Base-by-base conservation (phyloP, 1,284 basidiomycete genomes). In the Cerrena zonata region DNA sequence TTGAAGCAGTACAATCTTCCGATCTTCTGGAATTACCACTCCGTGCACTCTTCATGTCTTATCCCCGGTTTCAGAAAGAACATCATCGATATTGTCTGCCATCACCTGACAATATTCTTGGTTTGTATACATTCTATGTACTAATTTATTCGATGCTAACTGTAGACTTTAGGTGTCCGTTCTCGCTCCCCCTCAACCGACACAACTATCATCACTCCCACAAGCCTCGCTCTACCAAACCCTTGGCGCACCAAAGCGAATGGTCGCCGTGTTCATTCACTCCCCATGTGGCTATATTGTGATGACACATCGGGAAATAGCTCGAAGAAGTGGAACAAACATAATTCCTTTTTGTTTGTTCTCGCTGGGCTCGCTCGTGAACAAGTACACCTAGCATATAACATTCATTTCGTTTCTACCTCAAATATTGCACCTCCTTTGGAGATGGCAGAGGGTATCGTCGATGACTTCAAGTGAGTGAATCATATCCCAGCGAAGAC, bases 301-400 rank as follows among this genome's bases (percentile, higher is more conserved):
- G 70, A 75, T 44, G 70, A 76, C 51, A 74, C 70, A 0, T 75
- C 71, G 0, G 73, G 72, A 0, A 75, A 76, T 53, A 19, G 61
- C 0, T 74, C 70, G 0, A 74, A 74, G 54, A 70, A 71, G 48
- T 75, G 71, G 71, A 75, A 76, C 47, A 63, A 71, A 34, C 73
- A 76, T 52, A 74, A 74, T 48, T 65, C 62, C 2, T 68, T 69
- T 25, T 57, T 73, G 0, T 65, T 71, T 41, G 67, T 64, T 2
- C 49, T 61, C 2, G 65, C 64, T 21, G 67, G 69, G 3, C 59
- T 72, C 0, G 60, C 63, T 1, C 61, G 53, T 1, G 46, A 48
- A 1, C 4, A 41, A 3, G 55, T 58, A 0, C 65, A 69, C 3
- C 47, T 54, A 7, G 48, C 62, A 22, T 64, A 56, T 39, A 68